Conservation (phyloP, 139 green algal species). For the Haematococcus lacustris region DNA sequence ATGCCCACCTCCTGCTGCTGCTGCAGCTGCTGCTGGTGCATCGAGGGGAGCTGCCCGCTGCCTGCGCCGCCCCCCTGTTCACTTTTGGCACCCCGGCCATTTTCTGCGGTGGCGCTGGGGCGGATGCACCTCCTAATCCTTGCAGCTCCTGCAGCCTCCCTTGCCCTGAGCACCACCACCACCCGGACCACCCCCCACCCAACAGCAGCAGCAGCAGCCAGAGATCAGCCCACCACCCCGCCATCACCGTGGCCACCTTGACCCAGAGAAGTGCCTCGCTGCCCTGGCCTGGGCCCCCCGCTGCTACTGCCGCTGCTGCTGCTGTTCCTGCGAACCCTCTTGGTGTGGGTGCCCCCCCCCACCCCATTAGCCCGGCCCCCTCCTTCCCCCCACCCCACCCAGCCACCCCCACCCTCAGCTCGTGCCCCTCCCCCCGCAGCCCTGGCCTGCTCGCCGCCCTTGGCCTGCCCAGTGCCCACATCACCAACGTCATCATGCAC, state of each 20-base stretch:
- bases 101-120: slow-evolving; percentile 69
- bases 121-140: background rate
- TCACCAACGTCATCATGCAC: slow-evolving; percentile 89
- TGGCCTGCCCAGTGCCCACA: slow-evolving; percentile 33
- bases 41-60: slow-evolving; percentile 55
- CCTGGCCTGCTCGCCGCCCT: slow-evolving; percentile 21
- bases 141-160: slow-evolving; percentile 10
- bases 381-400: too few relatives aligned
- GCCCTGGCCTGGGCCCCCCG: background rate
- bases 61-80: slow-evolving; percentile 61
- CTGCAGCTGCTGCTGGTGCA: slow-evolving; percentile 81
- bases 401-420: too few relatives aligned
- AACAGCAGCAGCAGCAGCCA: background rate
- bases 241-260: background rate
- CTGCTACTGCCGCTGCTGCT: background rate
- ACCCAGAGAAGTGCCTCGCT: too few relatives aligned
- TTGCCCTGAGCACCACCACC: background rate
- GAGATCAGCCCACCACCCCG: background rate
- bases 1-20: too few relatives aligned
- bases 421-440: too few relatives aligned
- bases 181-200: too few relatives aligned
- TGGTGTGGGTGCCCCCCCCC: too few relatives aligned
- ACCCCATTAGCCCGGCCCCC: too few relatives aligned
- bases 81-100: slow-evolving; percentile 89
- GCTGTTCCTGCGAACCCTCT: background rate